Evolutionary conservation across 2,329 filamentous ascomycete species (phyloP), one percentile per base, ranked within the genome.

Genomic region (Paracoccidioides lutzii): DNA sequence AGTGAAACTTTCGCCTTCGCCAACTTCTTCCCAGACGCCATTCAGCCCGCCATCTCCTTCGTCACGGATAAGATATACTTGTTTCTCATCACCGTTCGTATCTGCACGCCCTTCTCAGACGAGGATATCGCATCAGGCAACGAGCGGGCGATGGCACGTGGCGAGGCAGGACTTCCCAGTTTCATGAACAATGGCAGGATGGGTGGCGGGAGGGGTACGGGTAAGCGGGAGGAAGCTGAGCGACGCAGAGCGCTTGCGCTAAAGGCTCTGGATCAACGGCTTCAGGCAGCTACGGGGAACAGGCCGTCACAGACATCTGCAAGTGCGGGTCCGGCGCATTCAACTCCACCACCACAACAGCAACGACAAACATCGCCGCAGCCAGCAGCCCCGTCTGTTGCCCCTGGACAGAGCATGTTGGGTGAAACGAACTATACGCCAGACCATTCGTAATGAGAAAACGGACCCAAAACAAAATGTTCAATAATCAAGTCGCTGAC

Each of bases 1-100:
- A 94, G 88, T 70, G 93, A 98, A 71, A 95, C 90, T 0, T 98
- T 98, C 68, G 87, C 90, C 6, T 95, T 98, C 69, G 85, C 90
- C 61, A 89, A 93, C 65, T 95, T 98, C 76, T 97, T 97, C 74
- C 93, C 93, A 0, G 87, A 86, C 51, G 82, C 85, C 3, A 75
- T 87, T 44, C 91, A 96, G 68, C 87, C 89, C 0, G 76, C 88
- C 12, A 79, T 97, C 44, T 81, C 84, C 14, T 78, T 82, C 8
- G 68, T 95, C n/a, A 80, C 87, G 9, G 83, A 88, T 62, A 78
- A 82, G 58, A 70, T 96, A 32, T 96, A 91, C 73, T 78, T 79
- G 57, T 69, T 85, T 3, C 76, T 96, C 0, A 84, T 96, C 1
- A 77, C 86, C 4, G 68, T 95, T 66, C 83, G 81, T 62, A 71